phyloP scores from a whole-genome alignment of 768 basidiomycete species.

The Suillus occidentalis region DNA sequence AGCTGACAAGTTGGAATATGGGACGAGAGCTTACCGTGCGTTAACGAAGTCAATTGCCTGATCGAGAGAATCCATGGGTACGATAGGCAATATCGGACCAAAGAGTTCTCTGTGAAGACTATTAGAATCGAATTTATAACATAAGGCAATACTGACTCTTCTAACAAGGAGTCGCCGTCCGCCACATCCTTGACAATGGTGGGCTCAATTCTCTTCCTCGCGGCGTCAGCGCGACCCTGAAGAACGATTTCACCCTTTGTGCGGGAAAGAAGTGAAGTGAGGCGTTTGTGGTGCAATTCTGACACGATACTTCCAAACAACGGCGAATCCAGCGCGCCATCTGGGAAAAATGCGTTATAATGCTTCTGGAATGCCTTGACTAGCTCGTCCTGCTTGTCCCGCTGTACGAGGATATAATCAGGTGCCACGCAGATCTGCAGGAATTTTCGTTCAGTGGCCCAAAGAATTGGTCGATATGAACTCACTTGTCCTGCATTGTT shows the following conservation, averaged over 20 bases:
- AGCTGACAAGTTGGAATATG: background rate
- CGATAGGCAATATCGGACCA: conserved; percentile 66
- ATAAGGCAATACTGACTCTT: conserved; percentile 43
- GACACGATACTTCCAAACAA: conserved; percentile 55
- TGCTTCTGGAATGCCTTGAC: conserved; percentile 43
- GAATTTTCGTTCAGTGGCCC: background rate
- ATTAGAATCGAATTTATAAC: background rate
- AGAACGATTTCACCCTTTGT: conserved; percentile 57
- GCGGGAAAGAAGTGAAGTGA: conserved; percentile 49
- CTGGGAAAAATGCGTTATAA: conserved; percentile 51
- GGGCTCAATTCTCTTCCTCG: conserved; percentile 50
- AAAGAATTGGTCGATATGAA: background rate
- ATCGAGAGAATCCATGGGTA: conserved; percentile 54
- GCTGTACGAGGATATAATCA: conserved; percentile 46
- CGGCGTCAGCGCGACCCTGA: conserved; percentile 36
- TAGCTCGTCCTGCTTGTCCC: conserved; percentile 46
- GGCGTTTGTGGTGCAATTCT: conserved; percentile 50
- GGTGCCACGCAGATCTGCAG: conserved; percentile 41
- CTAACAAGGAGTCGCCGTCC: conserved; percentile 56
- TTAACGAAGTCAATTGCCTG: conserved; percentile 59
- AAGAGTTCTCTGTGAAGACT: conserved; percentile 59
- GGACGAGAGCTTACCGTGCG: conserved; percentile 39
- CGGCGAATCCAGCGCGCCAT: conserved; percentile 44
- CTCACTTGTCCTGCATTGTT: conserved; percentile 64
- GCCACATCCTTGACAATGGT: conserved; percentile 59